Conservation (phyloP, 2,329 filamentous ascomycete genomes). For the Fusarium sarcochroum region DNA sequence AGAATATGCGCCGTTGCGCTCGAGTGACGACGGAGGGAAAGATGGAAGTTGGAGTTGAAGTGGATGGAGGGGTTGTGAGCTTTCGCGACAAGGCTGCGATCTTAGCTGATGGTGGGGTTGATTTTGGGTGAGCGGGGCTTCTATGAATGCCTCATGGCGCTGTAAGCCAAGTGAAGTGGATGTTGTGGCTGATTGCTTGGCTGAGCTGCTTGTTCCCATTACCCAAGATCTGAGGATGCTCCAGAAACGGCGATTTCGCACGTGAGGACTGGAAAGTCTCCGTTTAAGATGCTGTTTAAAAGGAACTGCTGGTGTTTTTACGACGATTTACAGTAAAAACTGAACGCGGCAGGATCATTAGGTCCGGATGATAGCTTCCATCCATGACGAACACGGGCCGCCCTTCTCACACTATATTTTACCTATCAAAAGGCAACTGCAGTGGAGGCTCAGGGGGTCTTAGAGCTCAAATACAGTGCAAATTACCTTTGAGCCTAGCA, state of each 20-base stretch:
- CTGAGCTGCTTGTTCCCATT: not conserved
- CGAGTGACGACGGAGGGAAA: slow-evolving; percentile 16
- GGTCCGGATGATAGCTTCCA: not conserved
- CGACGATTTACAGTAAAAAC: too few relatives aligned
- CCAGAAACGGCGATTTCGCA: slow-evolving; percentile 21
- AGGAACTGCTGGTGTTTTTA: not conserved
- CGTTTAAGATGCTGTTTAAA: not conserved
- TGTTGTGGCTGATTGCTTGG: slow-evolving; percentile 9
- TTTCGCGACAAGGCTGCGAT: slow-evolving; percentile 49
- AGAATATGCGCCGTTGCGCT: slow-evolving; percentile 16
- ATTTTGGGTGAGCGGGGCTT: slow-evolving; percentile 36
- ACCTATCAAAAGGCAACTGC: too few relatives aligned
- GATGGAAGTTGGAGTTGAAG: slow-evolving; percentile 19
- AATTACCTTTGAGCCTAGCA: too few relatives aligned
- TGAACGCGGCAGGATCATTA: not conserved
- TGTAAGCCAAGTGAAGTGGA: not conserved
- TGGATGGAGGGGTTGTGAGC: slow-evolving; percentile 48
- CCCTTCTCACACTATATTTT: slow-evolving; percentile 10
- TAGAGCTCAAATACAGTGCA: slow-evolving; percentile 17
- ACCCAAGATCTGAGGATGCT: not conserved
- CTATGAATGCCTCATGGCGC: slow-evolving; percentile 21
- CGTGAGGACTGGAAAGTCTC: slow-evolving; percentile 8
- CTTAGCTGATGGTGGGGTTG: slow-evolving; percentile 46
- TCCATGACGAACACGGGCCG: too few relatives aligned
- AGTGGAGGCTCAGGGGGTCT: not conserved